phyloP scores from a whole-genome alignment of 768 basidiomycete genomes.

The Erythrobasidium yunnanense region DNA sequence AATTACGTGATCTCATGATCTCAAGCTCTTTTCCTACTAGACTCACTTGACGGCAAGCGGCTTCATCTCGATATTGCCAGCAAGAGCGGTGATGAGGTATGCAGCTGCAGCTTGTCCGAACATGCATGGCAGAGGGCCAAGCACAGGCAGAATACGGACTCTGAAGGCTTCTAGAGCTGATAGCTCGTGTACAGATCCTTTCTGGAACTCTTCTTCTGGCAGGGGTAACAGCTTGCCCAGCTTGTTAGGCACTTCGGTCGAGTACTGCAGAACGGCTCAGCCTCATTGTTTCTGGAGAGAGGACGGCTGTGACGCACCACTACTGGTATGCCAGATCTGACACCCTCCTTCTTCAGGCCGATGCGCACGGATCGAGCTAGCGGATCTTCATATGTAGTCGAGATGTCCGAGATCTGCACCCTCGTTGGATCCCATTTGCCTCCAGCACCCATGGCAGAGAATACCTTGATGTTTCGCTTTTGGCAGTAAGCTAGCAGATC shows the following conservation, averaged over 20 bases:
- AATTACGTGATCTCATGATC: too few species aligned
- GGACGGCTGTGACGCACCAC: constrained; percentile 41
- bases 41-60: constrained; percentile 77
- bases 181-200: constrained; percentile 78
- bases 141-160: constrained; percentile 81
- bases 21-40: too few species aligned
- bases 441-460: constrained; percentile 94
- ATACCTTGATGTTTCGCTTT: constrained; percentile 68
- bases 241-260: constrained; percentile 55
- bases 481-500: constrained; percentile 84
- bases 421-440: constrained; percentile 90
- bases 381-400: constrained; percentile 82
- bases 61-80: constrained; percentile 67
- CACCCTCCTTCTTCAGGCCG: constrained; percentile 44
- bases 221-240: constrained; percentile 81
- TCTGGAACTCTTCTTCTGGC: constrained; percentile 80
- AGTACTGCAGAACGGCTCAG: constrained; percentile 66
- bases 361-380: constrained; percentile 81
- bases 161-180: constrained; percentile 84
- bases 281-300: constrained; percentile 44
- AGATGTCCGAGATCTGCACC: constrained; percentile 85
- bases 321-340: constrained; percentile 43
- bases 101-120: constrained; percentile 79
- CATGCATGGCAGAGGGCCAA: constrained; percentile 48
- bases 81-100: constrained; percentile 74